Conservation (phyloP, 768 basidiomycete species). For the Mycena latifolia region DNA sequence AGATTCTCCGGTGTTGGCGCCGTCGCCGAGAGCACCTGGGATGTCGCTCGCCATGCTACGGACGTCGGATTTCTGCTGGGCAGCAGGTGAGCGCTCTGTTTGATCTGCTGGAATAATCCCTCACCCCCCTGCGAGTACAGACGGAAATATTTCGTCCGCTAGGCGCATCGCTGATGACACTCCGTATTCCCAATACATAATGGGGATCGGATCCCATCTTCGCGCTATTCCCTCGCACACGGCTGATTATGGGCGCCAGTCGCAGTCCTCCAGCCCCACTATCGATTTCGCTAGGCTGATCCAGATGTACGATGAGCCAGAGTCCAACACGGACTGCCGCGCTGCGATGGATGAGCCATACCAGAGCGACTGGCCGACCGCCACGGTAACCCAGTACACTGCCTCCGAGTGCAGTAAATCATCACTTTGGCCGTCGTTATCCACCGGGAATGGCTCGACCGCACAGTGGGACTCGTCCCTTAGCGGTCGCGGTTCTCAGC, state of each 20-base stretch:
- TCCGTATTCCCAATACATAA: background rate
- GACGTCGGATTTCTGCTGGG: background rate
- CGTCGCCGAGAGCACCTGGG: background rate
- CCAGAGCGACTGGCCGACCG: background rate
- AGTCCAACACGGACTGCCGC: background rate
- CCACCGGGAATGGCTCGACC: background rate
- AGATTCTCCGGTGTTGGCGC: too few species aligned
- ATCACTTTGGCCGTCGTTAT: background rate
- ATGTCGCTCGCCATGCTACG: background rate
- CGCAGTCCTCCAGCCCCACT: background rate
- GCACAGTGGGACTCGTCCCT: background rate
- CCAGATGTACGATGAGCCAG: conserved; percentile 3
- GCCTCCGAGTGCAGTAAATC: background rate
- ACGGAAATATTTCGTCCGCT: background rate
- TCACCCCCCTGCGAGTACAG: background rate
- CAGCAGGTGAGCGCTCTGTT: background rate
- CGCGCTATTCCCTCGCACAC: background rate
- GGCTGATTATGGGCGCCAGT: background rate
- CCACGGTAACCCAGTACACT: background rate
- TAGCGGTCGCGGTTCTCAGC: background rate
- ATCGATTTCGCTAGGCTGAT: conserved; percentile 11
- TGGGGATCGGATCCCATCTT: background rate
- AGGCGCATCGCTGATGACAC: background rate
- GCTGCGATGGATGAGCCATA: background rate
- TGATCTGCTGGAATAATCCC: background rate